Evolutionary conservation across 331 rosid species (phyloP), one percentile per base, ranked within the genome.

Genomic region (Saraca asoca): DNA sequence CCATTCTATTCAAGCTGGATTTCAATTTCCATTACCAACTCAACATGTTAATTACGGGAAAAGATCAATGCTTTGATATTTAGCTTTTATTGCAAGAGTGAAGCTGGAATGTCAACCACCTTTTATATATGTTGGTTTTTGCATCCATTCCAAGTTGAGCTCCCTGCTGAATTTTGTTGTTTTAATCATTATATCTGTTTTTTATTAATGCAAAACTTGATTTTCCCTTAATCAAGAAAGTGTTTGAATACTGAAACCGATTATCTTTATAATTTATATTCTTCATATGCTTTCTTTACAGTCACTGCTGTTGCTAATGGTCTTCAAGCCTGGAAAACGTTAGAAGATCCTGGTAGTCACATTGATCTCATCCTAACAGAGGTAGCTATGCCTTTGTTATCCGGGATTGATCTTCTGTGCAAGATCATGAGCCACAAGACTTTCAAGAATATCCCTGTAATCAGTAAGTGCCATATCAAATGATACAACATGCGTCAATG

Each of bases 251-350:
- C 16, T 14, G 64, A 37, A 73, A 45, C 15, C 29, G 42, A 20
- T 20, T 37, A 63, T 48, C 35, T 50, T 72, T 31, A 29, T 58
- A 42, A 59, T 66, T 9, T 7, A 44, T 45, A 17, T 72, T 39
- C 68, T 58, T 68, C 17, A 60, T 71, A 48, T 53, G 37, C 74
- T 72, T 51, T 78, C 38, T 73, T 67, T 59, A 37, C 83, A 86
- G 92, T 86, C 70, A 77, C 61, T 67, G 83, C 85, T 38, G 92
- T 81, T 68, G 79, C 83, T 11, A 79, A 76, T 81, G 92, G 88
- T 58, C 81, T 80, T 64, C 81, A 79, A 76, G 92, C 92, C n/a
- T 83, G 88, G 92, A 74, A 76, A 74, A 38, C 69, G 38, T 78
- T 86, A 37, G 85, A 73, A 81, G 80, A 86, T 74, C 81, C 85